A percentile compares a stretch with the other conserved stretches of the same genome.
These are phyloP conservation scores for Evernia prunastri DNA, from an alignment of 495 filamentous ascomycete species.

Conservation along the genomic window DNA sequence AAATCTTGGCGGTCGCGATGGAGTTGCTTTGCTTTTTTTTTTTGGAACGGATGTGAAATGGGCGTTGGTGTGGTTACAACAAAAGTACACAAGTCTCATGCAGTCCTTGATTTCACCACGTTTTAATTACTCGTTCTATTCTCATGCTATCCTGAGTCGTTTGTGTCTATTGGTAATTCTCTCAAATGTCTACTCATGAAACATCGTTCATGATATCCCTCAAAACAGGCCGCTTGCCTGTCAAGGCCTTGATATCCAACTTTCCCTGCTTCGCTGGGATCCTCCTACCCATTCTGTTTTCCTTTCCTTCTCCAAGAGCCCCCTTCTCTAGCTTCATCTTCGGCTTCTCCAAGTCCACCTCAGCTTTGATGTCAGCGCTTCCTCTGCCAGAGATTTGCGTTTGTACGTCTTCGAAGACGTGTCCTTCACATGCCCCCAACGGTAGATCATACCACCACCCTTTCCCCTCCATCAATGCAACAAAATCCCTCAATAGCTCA, in stretches of 20 bases:
- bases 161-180: background rate
- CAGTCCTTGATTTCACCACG: background rate
- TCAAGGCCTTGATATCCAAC: conserved; percentile 22
- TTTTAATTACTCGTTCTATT: background rate
- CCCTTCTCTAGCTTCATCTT: conserved; percentile 4
- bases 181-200: conserved; percentile 23
- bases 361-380: conserved; percentile 10
- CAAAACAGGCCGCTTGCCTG: conserved; percentile 43
- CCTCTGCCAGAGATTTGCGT: conserved; percentile 35
- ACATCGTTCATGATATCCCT: conserved; percentile 50
- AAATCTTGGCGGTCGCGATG: background rate
- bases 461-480: conserved; percentile 65
- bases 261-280: conserved; percentile 22
- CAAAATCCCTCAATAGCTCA: conserved; percentile 67
- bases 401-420: conserved; percentile 51
- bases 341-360: conserved; percentile 8
- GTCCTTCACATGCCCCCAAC: conserved; percentile 53
- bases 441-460: conserved; percentile 73
- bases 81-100: background rate
- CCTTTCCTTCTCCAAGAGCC: conserved; percentile 17
- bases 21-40: background rate
- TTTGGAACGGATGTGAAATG: background rate
- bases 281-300: conserved; percentile 13
- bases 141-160: conserved; percentile 5
- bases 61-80: background rate